Conservation (phyloP, 1,284 basidiomycete genomes). For the Sphagnurus paluster region DNA sequence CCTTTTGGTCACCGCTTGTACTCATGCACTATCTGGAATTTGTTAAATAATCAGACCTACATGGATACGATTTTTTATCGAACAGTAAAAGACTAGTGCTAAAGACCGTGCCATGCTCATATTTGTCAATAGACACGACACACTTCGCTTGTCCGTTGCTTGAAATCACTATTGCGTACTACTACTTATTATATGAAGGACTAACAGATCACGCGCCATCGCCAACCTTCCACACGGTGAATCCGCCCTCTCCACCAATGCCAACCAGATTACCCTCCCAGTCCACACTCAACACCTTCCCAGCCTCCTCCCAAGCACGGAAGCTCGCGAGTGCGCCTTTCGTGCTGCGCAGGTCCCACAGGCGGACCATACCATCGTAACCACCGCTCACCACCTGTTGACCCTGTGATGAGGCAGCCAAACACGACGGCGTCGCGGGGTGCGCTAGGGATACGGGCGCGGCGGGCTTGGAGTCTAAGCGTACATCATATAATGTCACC, state of each 20-base stretch:
- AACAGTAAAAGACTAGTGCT: too few relatives aligned
- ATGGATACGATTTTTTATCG: too few relatives aligned
- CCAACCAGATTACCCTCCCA: slow-evolving; percentile 75
- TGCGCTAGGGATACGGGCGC: slow-evolving; percentile 53
- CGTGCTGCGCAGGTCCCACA: slow-evolving; percentile 85
- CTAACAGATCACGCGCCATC: too few relatives aligned
- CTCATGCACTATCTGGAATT: not conserved
- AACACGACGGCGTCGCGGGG: slow-evolving; percentile 72
- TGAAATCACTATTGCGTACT: too few relatives aligned
- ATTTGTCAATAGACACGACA: too few relatives aligned
- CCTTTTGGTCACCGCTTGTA: not conserved
- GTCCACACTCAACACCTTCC: slow-evolving; percentile 73
- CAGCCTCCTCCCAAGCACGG: slow-evolving; percentile 51
- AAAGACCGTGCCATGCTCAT: too few relatives aligned
- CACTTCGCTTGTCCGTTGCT: too few relatives aligned
- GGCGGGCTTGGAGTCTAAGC: slow-evolving; percentile 37
- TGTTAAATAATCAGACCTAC: too few relatives aligned
- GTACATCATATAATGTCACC: slow-evolving; percentile 67
- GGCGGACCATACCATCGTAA: slow-evolving; percentile 79
- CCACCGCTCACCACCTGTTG: slow-evolving; percentile 79
- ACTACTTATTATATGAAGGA: too few relatives aligned
- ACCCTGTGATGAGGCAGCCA: slow-evolving; percentile 46
- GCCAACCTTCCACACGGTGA: slow-evolving; percentile 75
- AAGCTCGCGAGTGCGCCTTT: slow-evolving; percentile 69
- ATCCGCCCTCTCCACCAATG: slow-evolving; percentile 82